Percentiles rank a stretch among this genome's conserved stretches.
These are phyloP conservation scores for Poa annua DNA, from an alignment of 176 grass and related monocot species.

Conservation along the genomic window DNA sequence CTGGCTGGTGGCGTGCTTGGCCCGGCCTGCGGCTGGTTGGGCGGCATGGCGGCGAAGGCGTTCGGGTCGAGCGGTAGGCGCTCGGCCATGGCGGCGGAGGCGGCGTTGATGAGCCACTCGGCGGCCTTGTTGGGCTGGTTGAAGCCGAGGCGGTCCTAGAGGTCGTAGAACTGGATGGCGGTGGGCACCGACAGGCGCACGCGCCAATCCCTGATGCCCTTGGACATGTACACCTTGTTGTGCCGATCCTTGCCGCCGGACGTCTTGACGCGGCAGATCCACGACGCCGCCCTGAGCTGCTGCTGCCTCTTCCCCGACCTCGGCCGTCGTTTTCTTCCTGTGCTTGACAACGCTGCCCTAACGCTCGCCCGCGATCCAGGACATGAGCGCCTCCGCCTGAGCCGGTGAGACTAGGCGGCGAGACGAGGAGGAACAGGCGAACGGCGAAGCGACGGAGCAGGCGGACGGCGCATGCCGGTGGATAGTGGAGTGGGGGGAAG, in stretches of 20 bases:
- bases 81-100: conserved; percentile 63
- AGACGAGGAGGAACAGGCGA: too few relatives aligned
- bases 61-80: conserved; percentile 55
- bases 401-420: too few relatives aligned
- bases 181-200: conserved; percentile 80
- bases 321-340: too few relatives aligned
- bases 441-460: too few relatives aligned
- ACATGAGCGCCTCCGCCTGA: too few relatives aligned
- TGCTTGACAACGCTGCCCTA: too few relatives aligned
- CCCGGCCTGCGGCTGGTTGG: conserved; percentile 4
- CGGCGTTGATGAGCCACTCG: conserved; percentile 91
- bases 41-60: conserved; percentile 42
- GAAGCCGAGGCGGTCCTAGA: conserved; percentile 83
- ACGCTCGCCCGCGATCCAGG: too few relatives aligned
- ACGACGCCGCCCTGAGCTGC: conserved; percentile 34
- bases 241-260: conserved; percentile 75
- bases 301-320: not conserved
- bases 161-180: conserved; percentile 94
- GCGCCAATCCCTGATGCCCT: conserved; percentile 82
- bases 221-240: conserved; percentile 90
- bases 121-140: conserved; percentile 90
- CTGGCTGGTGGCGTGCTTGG: conserved; percentile 31
- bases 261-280: conserved; percentile 69
- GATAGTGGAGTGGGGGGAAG: too few relatives aligned
- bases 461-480: too few relatives aligned